Evolutionary conservation across 2,329 filamentous ascomycete genomes (phyloP), one percentile per base, ranked within the genome.

Genomic region (Cercospora beticola): DNA sequence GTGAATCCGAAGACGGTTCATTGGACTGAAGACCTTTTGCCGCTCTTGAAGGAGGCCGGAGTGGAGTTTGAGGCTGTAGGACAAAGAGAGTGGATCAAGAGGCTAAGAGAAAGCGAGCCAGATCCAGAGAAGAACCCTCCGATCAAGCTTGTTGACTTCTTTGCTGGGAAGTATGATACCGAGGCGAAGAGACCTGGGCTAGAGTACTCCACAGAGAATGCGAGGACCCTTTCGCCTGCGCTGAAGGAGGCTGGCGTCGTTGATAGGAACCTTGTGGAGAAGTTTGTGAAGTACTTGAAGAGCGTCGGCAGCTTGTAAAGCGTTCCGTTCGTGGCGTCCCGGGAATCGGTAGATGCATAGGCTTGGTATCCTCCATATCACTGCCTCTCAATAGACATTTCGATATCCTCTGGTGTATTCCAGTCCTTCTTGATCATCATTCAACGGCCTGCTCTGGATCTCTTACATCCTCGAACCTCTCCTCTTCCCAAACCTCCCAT

Each of bases 21-120:
- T 43, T 88, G 86, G 85, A 86, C 83, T 0, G 67, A 79, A 0
- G 83, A 87, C 62, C 76, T 89, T 2, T 80, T 89, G 0, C 86
- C 86, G 1, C 81, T 82, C 3, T 76, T 89, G 7, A 76, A 74
- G n/a, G 73, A 76, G 0, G 80, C 82, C 0, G 84, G 84, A 0
- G 73, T 87, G 5, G 67, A 78, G 16, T 86, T 85, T 59, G 77
- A 81, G 18, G 74, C 79, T 6, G 81, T 87, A 1, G 69, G 80
- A 2, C 78, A 81, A 46, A 75, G 77, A 8, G 80, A 84, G 64
- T 86, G 84, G 84, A 75, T 86, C 18, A 70, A 76, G 5, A 75
- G 79, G 2, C 72, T 88, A 12, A 78, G 82, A 4, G 77, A 77
- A 2, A 82, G 82, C 2, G 82, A 86, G 61, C 80, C 79, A 2